A percentile compares a stretch with the other conserved stretches of the same genome.
phyloP scores from a whole-genome alignment of 2,329 filamentous ascomycete species.

The Xylariales sp. region DNA sequence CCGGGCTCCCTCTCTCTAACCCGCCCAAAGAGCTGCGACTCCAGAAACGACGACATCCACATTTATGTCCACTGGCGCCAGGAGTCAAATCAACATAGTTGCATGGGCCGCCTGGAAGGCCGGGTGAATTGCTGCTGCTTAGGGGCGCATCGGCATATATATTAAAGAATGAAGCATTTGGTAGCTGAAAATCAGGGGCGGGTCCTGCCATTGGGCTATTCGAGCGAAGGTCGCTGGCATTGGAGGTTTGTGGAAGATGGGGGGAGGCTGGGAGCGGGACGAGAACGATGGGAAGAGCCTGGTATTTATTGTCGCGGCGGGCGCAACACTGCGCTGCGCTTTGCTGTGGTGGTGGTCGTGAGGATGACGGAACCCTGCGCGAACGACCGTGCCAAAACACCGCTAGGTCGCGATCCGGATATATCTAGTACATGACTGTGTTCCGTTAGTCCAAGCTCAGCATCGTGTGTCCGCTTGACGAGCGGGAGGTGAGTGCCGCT shows the following conservation, averaged over 20 bases:
- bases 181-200: conserved; percentile 59
- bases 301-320: conserved; percentile 44
- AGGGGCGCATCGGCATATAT: conserved; percentile 63
- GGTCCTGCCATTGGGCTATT: conserved; percentile 64
- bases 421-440: conserved; percentile 55
- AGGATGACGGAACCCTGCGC: conserved; percentile 39
- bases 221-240: conserved; percentile 50
- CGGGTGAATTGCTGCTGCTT: conserved; percentile 46
- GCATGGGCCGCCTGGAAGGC: conserved; percentile 65
- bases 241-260: conserved; percentile 39
- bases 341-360: conserved; percentile 21
- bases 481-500: conserved; percentile 34
- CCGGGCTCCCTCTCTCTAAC: conserved; percentile 46
- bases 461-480: conserved; percentile 29
- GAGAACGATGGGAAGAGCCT: conserved; percentile 37
- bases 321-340: conserved; percentile 11
- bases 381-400: conserved; percentile 47
- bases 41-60: conserved; percentile 72
- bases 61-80: conserved; percentile 64
- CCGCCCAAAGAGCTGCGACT: conserved; percentile 55
- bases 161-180: conserved; percentile 63
- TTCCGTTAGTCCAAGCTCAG: conserved; percentile 44
- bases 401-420: conserved; percentile 48
- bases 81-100: conserved; percentile 67
- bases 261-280: conserved; percentile 32